These are phyloP conservation scores for Pseudopyrenochaeta lycopersici DNA, from an alignment of 2,329 filamentous ascomycete genomes.

Conservation along the genomic window DNA sequence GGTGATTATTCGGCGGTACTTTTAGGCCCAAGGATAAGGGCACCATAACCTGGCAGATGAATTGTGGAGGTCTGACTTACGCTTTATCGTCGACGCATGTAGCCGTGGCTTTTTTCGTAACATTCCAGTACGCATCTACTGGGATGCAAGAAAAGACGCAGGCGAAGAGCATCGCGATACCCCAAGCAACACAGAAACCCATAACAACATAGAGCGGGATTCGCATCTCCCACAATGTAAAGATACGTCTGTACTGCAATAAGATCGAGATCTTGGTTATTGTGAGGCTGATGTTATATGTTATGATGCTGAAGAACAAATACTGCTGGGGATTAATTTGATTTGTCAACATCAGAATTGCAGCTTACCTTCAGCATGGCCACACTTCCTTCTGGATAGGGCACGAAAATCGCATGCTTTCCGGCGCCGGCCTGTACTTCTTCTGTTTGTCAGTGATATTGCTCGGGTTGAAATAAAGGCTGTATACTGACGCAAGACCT, in stretches of 20 bases:
- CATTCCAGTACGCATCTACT: slow-evolving; percentile 31
- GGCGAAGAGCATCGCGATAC: slow-evolving; percentile 16
- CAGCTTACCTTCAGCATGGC: slow-evolving; percentile 24
- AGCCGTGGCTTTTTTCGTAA: slow-evolving; percentile 21
- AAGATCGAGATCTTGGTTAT: slow-evolving; percentile 40
- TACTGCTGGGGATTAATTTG: slow-evolving; percentile 22
- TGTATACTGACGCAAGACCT: slow-evolving; percentile 26
- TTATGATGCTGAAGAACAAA: slow-evolving; percentile 36
- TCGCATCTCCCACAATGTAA: slow-evolving; percentile 29
- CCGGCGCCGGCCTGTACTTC: slow-evolving; percentile 32
- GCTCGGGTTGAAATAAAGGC: not conserved
- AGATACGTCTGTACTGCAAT: slow-evolving; percentile 39
- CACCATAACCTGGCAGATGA: too few species aligned
- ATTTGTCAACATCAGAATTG: too few species aligned
- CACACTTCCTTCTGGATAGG: slow-evolving; percentile 12
- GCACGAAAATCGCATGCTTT: slow-evolving; percentile 31
- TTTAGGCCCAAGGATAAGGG: too few species aligned
- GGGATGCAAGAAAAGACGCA: slow-evolving; percentile 32
- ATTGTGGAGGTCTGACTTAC: slow-evolving; percentile 16
- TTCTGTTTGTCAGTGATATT: slow-evolving; percentile 11
- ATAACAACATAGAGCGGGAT: slow-evolving; percentile 33
- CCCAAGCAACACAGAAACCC: slow-evolving; percentile 27
- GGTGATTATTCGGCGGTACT: too few species aligned
- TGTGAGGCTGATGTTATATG: slow-evolving; percentile 31
- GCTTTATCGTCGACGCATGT: slow-evolving; percentile 23